phyloP scores from a whole-genome alignment of 78 protist genomes.

The Trichosphaerium sp. region DNA sequence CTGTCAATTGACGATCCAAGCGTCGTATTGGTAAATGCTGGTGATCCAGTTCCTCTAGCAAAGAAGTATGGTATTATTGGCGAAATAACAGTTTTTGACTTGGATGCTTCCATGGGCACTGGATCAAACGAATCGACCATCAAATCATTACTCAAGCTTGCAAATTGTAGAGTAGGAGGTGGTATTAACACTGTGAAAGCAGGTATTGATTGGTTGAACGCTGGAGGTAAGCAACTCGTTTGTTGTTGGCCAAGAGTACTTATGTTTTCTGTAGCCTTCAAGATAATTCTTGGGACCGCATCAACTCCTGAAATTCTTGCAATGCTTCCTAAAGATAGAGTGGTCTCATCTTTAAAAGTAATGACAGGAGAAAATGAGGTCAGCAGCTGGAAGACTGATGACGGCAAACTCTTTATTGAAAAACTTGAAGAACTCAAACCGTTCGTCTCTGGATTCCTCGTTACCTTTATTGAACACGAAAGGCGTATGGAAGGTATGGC shows the following conservation, averaged over 20 bases:
- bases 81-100: slow-evolving; percentile 2
- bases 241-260: too few relatives aligned
- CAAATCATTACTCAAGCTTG: not conserved
- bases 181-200: not conserved
- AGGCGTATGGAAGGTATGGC: not conserved
- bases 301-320: not conserved
- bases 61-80: not conserved
- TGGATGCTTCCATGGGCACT: not conserved
- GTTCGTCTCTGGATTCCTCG: slow-evolving; percentile 2
- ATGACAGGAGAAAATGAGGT: slow-evolving; percentile 1
- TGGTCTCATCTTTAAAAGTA: not conserved
- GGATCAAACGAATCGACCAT: not conserved
- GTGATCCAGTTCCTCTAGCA: not conserved
- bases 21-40: not conserved
- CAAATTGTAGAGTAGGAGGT: not conserved
- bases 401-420: not conserved
- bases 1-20: not conserved
- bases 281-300: slow-evolving; percentile 3
- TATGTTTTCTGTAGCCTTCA: too few relatives aligned
- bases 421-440: not conserved
- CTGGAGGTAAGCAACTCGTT: not conserved
- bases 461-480: not conserved
- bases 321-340: not conserved
- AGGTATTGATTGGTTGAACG: not conserved
- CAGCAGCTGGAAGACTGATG: slow-evolving; percentile 1